phyloP scores from a whole-genome alignment of 495 filamentous ascomycete genomes.

The Penicillium daleae region DNA sequence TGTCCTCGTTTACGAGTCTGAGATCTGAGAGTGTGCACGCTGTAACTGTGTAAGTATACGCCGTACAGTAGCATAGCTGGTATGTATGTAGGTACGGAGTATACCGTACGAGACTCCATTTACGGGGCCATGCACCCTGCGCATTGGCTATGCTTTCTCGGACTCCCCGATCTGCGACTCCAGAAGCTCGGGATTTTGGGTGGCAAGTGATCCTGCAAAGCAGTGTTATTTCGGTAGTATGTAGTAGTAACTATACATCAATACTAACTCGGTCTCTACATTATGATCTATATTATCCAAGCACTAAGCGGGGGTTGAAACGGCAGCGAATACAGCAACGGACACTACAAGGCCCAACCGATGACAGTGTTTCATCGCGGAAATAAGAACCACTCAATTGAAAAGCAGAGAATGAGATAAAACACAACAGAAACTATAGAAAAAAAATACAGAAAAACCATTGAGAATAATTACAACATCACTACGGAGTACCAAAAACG shows the following conservation, averaged over 20 bases:
- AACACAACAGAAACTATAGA: neutral
- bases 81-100: neutral
- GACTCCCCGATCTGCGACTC: slow-evolving; percentile 28
- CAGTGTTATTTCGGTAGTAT: neutral
- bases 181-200: slow-evolving; percentile 13
- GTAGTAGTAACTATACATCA: neutral
- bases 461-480: neutral
- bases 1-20: neutral
- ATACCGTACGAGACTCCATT: slow-evolving; percentile 1
- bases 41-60: neutral
- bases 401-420: neutral
- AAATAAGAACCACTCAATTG: neutral
- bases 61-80: neutral
- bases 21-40: neutral
- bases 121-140: neutral
- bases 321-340: neutral
- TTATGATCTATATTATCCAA: neutral
- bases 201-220: slow-evolving; percentile 10
- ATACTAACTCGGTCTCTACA: neutral
- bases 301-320: slow-evolving; percentile 12
- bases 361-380: slow-evolving; percentile 19
- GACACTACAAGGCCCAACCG: slow-evolving; percentile 11
- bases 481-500: neutral
- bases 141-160: slow-evolving; percentile 21
- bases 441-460: neutral